Conservation (phyloP, 148 eudicot species). For the Fallopia convolvulus region DNA sequence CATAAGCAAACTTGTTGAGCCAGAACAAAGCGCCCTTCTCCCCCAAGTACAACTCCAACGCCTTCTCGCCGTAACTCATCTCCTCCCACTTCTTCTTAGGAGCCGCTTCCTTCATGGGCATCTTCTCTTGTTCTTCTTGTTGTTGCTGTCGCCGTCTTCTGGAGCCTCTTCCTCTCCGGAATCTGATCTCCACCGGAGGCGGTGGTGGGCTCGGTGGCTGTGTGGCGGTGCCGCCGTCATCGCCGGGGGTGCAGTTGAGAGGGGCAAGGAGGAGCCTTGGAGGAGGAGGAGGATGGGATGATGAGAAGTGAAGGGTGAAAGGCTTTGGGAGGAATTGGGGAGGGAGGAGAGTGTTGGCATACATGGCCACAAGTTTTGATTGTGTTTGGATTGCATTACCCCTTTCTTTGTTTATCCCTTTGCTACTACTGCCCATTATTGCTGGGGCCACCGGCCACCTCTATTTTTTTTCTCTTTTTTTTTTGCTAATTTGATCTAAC, state of each 20-base stretch:
- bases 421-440: neutral
- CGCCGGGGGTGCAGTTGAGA: neutral
- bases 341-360: neutral
- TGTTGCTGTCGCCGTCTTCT: conserved; percentile 23
- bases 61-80: conserved; percentile 61
- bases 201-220: conserved; percentile 24
- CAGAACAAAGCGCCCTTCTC: conserved; percentile 69
- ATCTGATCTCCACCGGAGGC: conserved; percentile 33
- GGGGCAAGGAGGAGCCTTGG: neutral
- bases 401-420: neutral
- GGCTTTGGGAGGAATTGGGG: neutral
- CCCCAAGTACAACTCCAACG: conserved; percentile 61
- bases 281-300: neutral
- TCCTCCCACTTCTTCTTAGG: conserved; percentile 61
- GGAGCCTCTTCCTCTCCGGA: conserved; percentile 38
- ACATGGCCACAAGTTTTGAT: neutral
- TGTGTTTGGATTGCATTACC: neutral
- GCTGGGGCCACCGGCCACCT: neutral
- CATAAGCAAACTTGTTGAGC: conserved; percentile 89
- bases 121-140: neutral
- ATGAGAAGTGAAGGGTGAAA: neutral
- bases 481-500: no score
- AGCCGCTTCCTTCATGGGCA: neutral
- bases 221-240: neutral
- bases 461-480: no score